phyloP scores from a whole-genome alignment of 2,329 filamentous ascomycete genomes.

The Ophiocordyceps unilateralis region DNA sequence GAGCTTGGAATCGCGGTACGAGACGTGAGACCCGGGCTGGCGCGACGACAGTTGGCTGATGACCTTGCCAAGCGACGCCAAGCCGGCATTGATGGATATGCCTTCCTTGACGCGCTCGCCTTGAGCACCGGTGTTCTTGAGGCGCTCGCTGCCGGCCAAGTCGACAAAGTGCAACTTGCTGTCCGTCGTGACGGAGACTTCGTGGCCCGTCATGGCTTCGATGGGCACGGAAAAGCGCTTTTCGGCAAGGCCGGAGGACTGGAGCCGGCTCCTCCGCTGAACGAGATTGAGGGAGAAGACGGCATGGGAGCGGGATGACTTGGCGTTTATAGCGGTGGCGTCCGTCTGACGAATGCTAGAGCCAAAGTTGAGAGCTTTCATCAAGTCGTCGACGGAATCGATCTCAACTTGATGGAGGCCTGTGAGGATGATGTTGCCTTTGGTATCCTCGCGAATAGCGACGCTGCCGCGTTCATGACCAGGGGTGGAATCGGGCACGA shows the following conservation, averaged over 20 bases:
- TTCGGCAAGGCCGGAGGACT: slow-evolving; percentile 41
- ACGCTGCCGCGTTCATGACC: slow-evolving; percentile 57
- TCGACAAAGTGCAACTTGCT: slow-evolving; percentile 99
- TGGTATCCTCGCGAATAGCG: slow-evolving; percentile 85
- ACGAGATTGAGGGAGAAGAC: slow-evolving; percentile 92
- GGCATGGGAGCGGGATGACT: slow-evolving; percentile 92
- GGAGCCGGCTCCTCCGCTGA: slow-evolving; percentile 53
- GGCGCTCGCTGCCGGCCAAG: slow-evolving; percentile 83
- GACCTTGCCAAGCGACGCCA: slow-evolving; percentile 90
- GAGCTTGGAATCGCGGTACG: slow-evolving; percentile 94
- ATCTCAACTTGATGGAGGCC: slow-evolving; percentile 78
- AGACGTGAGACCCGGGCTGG: slow-evolving; percentile 75
- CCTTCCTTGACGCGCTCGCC: slow-evolving; percentile 90
- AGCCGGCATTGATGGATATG: slow-evolving; percentile 93
- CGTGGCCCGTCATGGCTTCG: slow-evolving; percentile 53
- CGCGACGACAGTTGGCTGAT: slow-evolving; percentile 94
- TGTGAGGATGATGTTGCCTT: slow-evolving; percentile 86
- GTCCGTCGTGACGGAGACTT: slow-evolving; percentile 66
- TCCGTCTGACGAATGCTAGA: slow-evolving; percentile 93
- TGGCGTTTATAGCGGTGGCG: slow-evolving; percentile 90
- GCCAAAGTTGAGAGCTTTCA: slow-evolving; percentile 78
- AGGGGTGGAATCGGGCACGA: slow-evolving; percentile 60
- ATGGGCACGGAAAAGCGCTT: slow-evolving; percentile 78
- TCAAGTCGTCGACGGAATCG: slow-evolving; percentile 79
- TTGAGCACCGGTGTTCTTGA: slow-evolving; percentile 94